phyloP scores from a whole-genome alignment of 805 yeast species.

The Candida xyloterini region DNA sequence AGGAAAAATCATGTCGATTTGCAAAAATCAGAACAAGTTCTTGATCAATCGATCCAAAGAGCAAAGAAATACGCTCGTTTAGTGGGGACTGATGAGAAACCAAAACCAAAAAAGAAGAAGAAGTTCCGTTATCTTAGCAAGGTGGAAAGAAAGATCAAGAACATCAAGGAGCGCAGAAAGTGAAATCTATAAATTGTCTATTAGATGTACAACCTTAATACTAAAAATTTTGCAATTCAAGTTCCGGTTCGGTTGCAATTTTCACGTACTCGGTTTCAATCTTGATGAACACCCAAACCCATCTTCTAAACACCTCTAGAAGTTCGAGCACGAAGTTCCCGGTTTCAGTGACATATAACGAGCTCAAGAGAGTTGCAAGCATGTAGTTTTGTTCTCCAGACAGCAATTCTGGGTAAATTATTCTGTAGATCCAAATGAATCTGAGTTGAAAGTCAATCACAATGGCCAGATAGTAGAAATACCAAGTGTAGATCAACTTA shows the following conservation, averaged over 20 bases:
- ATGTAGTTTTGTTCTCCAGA: constrained; percentile 11
- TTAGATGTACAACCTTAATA: constrained; percentile 6
- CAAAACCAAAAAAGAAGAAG: constrained; percentile 50
- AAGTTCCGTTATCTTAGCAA: constrained; percentile 88
- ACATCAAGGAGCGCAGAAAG: constrained; percentile 35
- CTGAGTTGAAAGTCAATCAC: constrained; percentile 61
- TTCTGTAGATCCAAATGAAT: constrained; percentile 71
- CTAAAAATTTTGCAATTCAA: constrained; percentile 24
- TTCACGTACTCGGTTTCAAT: constrained; percentile 69
- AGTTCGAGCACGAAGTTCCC: constrained; percentile 69
- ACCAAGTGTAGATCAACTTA: constrained; percentile 30
- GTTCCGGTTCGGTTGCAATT: constrained; percentile 17
- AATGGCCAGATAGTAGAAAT: constrained; percentile 56
- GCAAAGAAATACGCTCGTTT: constrained; percentile 82
- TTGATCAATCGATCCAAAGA: constrained; percentile 69
- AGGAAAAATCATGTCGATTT: constrained; percentile 70
- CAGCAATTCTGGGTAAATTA: constrained; percentile 24
- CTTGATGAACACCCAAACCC: constrained; percentile 86
- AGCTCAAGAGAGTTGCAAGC: constrained; percentile 21
- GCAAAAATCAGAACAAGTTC: constrained; percentile 60
- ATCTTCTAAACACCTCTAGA: constrained; percentile 77
- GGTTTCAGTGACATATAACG: constrained; percentile 41
- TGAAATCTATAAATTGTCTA: constrained; percentile 2
- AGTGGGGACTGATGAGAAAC: constrained; percentile 49
- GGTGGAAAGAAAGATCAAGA: constrained; percentile 64